Evolutionary conservation across 2,329 filamentous ascomycete genomes (phyloP).

Genomic region (Trichocomaceae sp.): DNA sequence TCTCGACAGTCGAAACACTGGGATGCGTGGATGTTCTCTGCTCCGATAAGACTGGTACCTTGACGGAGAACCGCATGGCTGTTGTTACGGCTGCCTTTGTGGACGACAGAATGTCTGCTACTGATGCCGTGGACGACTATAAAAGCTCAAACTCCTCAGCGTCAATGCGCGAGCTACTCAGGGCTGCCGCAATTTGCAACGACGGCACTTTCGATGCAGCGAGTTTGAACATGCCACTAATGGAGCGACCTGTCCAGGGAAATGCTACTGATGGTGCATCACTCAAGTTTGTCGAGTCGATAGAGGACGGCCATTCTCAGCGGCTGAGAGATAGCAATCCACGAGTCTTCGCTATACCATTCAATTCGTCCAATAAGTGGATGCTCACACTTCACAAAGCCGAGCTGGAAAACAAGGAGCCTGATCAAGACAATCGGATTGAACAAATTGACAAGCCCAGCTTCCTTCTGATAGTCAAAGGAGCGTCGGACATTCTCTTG

Average conservation of each 20-base stretch:
- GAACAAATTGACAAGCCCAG: constrained; percentile 1
- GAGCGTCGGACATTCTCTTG: constrained; percentile 68
- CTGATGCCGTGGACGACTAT: constrained; percentile 40
- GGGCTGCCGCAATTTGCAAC: constrained; percentile 64
- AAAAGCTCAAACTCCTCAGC: constrained; percentile 25
- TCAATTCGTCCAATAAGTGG: constrained; percentile 81
- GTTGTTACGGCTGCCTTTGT: constrained; percentile 62
- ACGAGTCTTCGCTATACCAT: constrained; percentile 62
- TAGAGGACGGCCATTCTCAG: neutral
- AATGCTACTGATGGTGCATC: constrained; percentile 73
- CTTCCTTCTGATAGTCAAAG: constrained; percentile 55
- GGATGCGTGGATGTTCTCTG: constrained; percentile 69
- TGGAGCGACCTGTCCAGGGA: constrained; percentile 59
- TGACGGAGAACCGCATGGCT: constrained; percentile 62
- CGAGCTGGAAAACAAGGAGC: constrained; percentile 19
- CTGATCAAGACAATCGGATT: neutral
- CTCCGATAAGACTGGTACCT: constrained; percentile 65
- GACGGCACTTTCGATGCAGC: constrained; percentile 66
- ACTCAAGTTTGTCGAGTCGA: constrained; percentile 60
- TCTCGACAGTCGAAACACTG: constrained; percentile 72
- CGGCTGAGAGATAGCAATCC: constrained; percentile 51
- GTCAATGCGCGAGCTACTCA: constrained; percentile 53
- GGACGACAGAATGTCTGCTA: constrained; percentile 43
- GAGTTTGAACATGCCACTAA: constrained; percentile 53
- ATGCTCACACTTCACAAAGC: constrained; percentile 56